A percentile compares a stretch with the other conserved stretches of the same genome.
phyloP scores from a whole-genome alignment of 768 basidiomycete species.

The Lactifluus rugatus region DNA sequence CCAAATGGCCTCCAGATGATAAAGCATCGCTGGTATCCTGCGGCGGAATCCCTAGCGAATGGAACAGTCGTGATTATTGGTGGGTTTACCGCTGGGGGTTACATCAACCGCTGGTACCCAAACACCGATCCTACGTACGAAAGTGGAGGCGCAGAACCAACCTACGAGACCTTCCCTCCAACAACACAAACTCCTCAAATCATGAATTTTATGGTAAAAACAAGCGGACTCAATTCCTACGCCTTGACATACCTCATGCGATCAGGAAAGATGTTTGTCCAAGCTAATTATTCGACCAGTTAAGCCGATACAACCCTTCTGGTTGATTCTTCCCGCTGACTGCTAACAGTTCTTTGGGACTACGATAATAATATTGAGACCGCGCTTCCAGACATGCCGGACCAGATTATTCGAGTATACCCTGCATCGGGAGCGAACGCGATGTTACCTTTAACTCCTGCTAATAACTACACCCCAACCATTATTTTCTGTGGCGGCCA shows the following conservation, averaged over 20 bases:
- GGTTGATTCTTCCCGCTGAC: slow-evolving; percentile 10
- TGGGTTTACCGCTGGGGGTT: slow-evolving; percentile 68
- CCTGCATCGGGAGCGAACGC: slow-evolving; percentile 82
- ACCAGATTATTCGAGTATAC: slow-evolving; percentile 68
- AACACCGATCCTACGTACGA: slow-evolving; percentile 51
- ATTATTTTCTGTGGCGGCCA: slow-evolving; percentile 88
- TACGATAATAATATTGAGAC: slow-evolving; percentile 35
- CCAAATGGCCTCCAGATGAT: slow-evolving; percentile 53
- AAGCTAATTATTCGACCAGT: slow-evolving; percentile 34
- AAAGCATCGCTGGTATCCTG: slow-evolving; percentile 66
- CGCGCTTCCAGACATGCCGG: slow-evolving; percentile 43
- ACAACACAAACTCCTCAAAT: slow-evolving; percentile 36
- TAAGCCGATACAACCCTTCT: slow-evolving; percentile 28
- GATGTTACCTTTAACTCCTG: slow-evolving; percentile 85
- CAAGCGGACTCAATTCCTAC: slow-evolving; percentile 72
- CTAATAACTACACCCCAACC: slow-evolving; percentile 78
- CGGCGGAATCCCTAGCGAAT: slow-evolving; percentile 61
- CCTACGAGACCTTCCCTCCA: slow-evolving; percentile 74
- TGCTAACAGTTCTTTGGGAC: slow-evolving; percentile 39
- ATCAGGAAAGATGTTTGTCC: slow-evolving; percentile 64
- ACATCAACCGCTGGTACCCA: slow-evolving; percentile 68
- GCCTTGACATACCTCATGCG: slow-evolving; percentile 65
- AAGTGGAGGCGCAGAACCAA: slow-evolving; percentile 69
- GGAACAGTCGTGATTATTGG: slow-evolving; percentile 76
- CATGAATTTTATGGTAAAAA: slow-evolving; percentile 59